Base-by-base conservation (phyloP, 352 stramenopile species). In the Phytopythium sindhum region DNA sequence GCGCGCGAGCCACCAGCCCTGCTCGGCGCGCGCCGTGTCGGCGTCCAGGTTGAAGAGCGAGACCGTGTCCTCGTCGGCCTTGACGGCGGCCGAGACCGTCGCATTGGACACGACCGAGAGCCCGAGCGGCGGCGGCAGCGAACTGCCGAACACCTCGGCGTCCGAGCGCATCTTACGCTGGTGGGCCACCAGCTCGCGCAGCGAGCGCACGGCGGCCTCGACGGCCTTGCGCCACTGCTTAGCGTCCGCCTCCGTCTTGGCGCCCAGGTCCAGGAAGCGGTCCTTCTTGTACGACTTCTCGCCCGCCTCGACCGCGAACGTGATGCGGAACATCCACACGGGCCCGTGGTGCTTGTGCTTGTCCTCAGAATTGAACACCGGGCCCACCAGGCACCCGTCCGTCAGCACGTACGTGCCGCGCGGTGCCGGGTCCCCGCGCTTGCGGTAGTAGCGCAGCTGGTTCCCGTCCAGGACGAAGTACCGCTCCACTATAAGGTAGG, bases 211-310 rank as follows among this genome's bases (percentile, higher is more conserved):
- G 37, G 86, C 84, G 42, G 91, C 81, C 62, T 96, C 88, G 19
- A 96, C 60, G 17, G 88, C 84, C 23, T 77, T 75, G 57, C 92
- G 92, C 88, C 88, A 96, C 42, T 92, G 80, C 48, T 82, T 84
- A 58, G 86, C 88, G 45, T 78, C 75, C 63, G 92, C 81, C 59
- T 96, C 84, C 37, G 83, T 93, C 73, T 96, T 96, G 66, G 86
- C 84, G 26, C 88, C 88, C 10, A 96, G 69, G 64, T 96, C 88
- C 21, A 96, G 54, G 58, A 96, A 96, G 24, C 86, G 79, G 67
- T 96, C 88, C 63, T 96, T 96, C 77, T 93, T 91, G 79, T 91
- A 94, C 17, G 78, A 88, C 68, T 96, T 95, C 52, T 96, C 88
- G 42, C 75, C 77, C 33, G 61, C 66, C 26, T 82, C 80, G 14